A percentile compares a stretch with the other conserved stretches of the same genome.
Evolutionary conservation across 2,329 filamentous ascomycete species (phyloP).

Genomic region (Alternaria brassicicola): DNA sequence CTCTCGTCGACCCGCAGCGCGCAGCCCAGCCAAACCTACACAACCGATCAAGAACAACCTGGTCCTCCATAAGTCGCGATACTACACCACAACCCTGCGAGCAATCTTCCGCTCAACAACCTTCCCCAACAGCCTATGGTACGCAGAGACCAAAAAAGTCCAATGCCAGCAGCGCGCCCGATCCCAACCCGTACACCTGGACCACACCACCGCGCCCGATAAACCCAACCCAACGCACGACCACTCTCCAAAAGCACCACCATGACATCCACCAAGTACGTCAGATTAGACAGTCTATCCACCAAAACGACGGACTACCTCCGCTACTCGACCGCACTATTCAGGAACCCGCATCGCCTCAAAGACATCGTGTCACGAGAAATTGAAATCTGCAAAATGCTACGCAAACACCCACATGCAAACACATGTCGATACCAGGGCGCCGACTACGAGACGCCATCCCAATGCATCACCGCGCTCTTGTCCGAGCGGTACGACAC

Average conservation of each 20-base stretch:
- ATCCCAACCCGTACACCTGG: background rate
- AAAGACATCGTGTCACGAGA: background rate
- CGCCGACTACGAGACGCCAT: background rate
- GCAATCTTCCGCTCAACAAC: background rate
- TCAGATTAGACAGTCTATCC: background rate
- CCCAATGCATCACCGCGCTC: background rate
- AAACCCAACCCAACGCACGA: background rate
- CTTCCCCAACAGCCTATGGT: background rate
- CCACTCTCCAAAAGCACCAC: background rate
- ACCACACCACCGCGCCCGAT: background rate
- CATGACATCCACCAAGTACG: background rate
- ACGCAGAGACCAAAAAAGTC: background rate
- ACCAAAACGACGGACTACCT: background rate
- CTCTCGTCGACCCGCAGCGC: background rate
- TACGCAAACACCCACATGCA: background rate
- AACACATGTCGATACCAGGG: background rate
- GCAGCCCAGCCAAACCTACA: background rate
- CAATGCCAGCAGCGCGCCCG: background rate
- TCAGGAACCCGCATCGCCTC: background rate
- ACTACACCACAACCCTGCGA: background rate
- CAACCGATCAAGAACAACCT: background rate
- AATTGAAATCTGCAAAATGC: background rate
- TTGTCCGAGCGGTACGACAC: background rate
- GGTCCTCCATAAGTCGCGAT: background rate
- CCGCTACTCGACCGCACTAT: background rate